These are phyloP conservation scores for Tulasnella sp. DNA, from an alignment of 768 basidiomycete species.

Conservation along the genomic window DNA sequence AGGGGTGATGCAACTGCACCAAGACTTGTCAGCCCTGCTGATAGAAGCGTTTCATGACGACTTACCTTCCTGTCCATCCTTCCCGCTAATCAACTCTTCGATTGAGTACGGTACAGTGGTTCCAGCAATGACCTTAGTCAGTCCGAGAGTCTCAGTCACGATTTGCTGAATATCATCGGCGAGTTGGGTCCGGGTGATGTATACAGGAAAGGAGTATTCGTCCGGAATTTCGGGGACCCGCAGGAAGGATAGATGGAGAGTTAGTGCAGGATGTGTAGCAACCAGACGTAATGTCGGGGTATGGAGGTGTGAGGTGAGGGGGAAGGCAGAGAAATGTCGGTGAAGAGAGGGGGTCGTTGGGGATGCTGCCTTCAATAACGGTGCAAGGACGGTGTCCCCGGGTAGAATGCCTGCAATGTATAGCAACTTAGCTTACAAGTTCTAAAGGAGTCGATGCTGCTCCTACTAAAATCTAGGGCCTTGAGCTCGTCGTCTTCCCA, in stretches of 20 bases:
- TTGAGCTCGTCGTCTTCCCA: slow-evolving; percentile 71
- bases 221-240: slow-evolving; percentile 75
- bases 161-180: slow-evolving; percentile 47
- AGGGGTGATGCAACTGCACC: slow-evolving; percentile 13
- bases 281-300: slow-evolving; percentile 61
- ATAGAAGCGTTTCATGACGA: slow-evolving; percentile 1
- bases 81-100: slow-evolving; percentile 57
- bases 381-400: neutral
- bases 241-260: slow-evolving; percentile 46
- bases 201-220: slow-evolving; percentile 56
- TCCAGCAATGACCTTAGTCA: slow-evolving; percentile 58
- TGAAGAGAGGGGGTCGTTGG: slow-evolving; percentile 26
- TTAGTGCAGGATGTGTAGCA: slow-evolving; percentile 56
- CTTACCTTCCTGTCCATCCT: slow-evolving; percentile 47
- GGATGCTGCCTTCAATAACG: slow-evolving; percentile 2
- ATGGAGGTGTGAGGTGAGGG: slow-evolving; percentile 59
- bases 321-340: slow-evolving; percentile 62
- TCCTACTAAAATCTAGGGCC: slow-evolving; percentile 52
- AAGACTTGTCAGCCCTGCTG: neutral
- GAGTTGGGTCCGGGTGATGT: slow-evolving; percentile 50
- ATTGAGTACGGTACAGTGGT: slow-evolving; percentile 64
- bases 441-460: slow-evolving; percentile 14
- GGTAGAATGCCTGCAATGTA: neutral
- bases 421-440: neutral
- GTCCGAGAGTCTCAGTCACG: slow-evolving; percentile 56